Evolutionary conservation across 495 filamentous ascomycete genomes (phyloP), one percentile per base, ranked within the genome.

Genomic region (Collariella sp.): DNA sequence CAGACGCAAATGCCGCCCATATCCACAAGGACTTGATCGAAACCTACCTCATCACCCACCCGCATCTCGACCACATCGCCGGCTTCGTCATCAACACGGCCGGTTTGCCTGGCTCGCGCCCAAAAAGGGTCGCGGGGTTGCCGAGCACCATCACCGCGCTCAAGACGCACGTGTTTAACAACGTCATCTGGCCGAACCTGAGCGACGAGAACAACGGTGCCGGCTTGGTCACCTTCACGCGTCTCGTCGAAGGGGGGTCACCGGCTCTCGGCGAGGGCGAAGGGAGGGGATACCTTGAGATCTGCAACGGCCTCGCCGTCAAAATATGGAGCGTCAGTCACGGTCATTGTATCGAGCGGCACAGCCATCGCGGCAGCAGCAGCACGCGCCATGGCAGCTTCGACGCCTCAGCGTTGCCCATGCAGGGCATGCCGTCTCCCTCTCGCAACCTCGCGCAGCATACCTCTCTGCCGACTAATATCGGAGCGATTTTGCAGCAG

Each of bases 181-280:
- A 96, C 63, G 69, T 96, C 41, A 94, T 98, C 47, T 98, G 94
- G 94, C 93, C 93, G 0, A 98, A 98, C 59, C 73, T 98, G 33
- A 93, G 89, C 0, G 90, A 97, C 68, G 94, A 98, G 72, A 90
- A 95, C 66, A 89, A 88, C 29, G 93, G 94, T 13, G 89, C 89
- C 22, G 94, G 94, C 2, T 73, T 98, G 6, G 80, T 97, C 26
- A 95, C 88, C 9, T 97, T 95, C 59, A 86, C 88, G 67, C 82
- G 93, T 23, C 72, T 98, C 19, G 80, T 84, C 2, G 88, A 95
- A 62, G 90, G 88, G n/a, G 90, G 89, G 11, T 88, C 89, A 42
- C 80, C 84, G 11, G 82, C 85, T 7, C 73, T 94, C 15, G 88
- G 88, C 11, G 83, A 84, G 56, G 89, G 86, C 5, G 80, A 85